A percentile compares a stretch with the other conserved stretches of the same genome.
Evolutionary conservation across 352 stramenopile genomes (phyloP).

Genomic region (Pythium insidiosum): DNA sequence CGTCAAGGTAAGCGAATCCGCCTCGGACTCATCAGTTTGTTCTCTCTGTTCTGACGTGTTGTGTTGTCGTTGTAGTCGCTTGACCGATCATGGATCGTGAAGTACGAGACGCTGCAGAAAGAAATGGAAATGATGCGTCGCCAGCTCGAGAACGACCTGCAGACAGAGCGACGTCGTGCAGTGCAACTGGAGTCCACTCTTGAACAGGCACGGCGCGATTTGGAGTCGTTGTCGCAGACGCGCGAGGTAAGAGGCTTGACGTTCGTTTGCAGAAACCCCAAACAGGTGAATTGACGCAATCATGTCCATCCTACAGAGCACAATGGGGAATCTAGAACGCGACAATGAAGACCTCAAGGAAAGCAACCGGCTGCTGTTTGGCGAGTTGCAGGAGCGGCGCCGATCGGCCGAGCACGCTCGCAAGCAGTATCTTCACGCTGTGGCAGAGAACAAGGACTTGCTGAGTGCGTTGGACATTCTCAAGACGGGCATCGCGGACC

Average conservation of each 20-base stretch:
- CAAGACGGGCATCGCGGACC: conserved; percentile 43
- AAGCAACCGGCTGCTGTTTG: conserved; percentile 54
- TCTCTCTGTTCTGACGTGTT: neutral
- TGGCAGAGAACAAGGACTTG: conserved; percentile 62
- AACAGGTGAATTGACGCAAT: neutral
- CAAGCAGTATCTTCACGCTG: conserved; percentile 44
- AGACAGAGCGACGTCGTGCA: conserved; percentile 22
- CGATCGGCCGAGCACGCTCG: conserved; percentile 38
- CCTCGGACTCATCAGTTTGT: neutral
- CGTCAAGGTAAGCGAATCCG: conserved; percentile 19
- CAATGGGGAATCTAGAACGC: conserved; percentile 19
- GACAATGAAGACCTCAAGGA: conserved; percentile 45
- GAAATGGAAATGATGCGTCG: conserved; percentile 32
- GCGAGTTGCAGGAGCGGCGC: conserved; percentile 49
- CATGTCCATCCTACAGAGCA: conserved; percentile 8
- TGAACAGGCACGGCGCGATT: conserved; percentile 18
- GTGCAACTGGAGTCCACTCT: conserved; percentile 26
- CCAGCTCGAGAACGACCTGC: conserved; percentile 35
- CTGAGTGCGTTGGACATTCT: conserved; percentile 54
- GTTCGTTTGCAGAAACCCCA: neutral
- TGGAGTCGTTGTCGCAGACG: conserved; percentile 20
- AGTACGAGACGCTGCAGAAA: conserved; percentile 14
- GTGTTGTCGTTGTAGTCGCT: conserved; percentile 5
- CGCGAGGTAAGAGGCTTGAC: conserved; percentile 10
- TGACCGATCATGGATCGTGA: conserved; percentile 11